These are phyloP conservation scores for Venturia carpophila DNA, from an alignment of 2,329 filamentous ascomycete genomes.

Conservation along the genomic window DNA sequence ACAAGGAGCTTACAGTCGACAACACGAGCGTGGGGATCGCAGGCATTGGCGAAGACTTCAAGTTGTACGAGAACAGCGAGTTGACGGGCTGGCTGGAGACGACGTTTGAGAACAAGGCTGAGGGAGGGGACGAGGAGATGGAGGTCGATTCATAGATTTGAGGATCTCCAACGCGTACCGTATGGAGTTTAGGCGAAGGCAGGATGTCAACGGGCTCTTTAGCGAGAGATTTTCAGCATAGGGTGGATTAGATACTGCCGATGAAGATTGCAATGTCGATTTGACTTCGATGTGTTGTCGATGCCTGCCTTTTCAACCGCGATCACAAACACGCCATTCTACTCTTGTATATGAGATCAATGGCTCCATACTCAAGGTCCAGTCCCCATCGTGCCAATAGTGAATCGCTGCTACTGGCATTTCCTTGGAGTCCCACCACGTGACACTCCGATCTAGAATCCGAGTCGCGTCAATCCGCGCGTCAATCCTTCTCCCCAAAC, in stretches of 20 bases:
- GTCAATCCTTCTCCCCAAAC: not conserved
- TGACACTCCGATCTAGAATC: no score
- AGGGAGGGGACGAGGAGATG: constrained; percentile 16
- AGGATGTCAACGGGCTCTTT: constrained; percentile 9
- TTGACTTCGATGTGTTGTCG: not conserved
- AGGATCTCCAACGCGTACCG: not conserved
- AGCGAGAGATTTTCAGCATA: constrained; percentile 10
- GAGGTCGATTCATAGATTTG: constrained; percentile 19
- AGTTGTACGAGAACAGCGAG: constrained; percentile 82
- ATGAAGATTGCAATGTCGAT: not conserved
- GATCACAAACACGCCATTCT: no score
- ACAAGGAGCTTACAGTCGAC: constrained; percentile 94
- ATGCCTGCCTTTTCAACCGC: no score
- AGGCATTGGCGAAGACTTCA: constrained; percentile 72
- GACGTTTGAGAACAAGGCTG: constrained; percentile 20
- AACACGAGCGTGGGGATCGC: constrained; percentile 90
- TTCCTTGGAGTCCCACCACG: no score
- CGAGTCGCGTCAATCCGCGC: not conserved
- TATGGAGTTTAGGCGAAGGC: constrained; percentile 9
- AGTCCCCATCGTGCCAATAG: no score
- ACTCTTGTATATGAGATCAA: no score
- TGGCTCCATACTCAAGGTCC: no score
- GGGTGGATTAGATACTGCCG: constrained; percentile 1
- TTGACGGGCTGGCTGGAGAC: constrained; percentile 36
- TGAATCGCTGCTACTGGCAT: no score